Base-by-base conservation (phyloP, 306 rosid species). In the Malus domestica region DNA sequence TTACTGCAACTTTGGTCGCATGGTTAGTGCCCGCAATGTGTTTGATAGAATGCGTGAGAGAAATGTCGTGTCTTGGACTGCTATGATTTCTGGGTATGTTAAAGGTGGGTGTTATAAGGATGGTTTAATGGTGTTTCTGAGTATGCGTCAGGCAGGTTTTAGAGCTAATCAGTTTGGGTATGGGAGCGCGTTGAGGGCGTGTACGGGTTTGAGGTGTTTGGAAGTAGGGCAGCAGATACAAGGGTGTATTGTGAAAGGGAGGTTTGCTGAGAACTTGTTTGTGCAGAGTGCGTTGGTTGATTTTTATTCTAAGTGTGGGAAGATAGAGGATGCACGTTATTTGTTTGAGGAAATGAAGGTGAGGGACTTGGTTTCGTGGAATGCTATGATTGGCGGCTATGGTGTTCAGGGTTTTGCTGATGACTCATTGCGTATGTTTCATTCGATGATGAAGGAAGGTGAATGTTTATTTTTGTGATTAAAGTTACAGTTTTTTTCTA, bases 1-100 rank as follows among this genome's bases (percentile, higher is more conserved):
- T 20, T 79, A 75, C 8, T 11, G 54, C 0, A 70, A 75, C 10
- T 5, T 71, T 25, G 83, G 83, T 16, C 52, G 58, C n/a, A 42
- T 58, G 8, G 66, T 32, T 10, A 32, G 12, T n/a, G 86, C 83
- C 16, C 75, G 68, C 27, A 55, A 46, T 8, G 32, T 83, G 77
- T 83, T 83, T 72, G 78, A 79, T 42, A 35, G 20, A 74, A 83
- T 79, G 83, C 44, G 10, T 12, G 78, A 71, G 3, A 75, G 32
- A 79, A 71, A 32, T 74, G 71, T 83, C 9, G 86, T 83, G 64
- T 83, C 86, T 46, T 83, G 86, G 83, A 83, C 86, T 2, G 80
- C 64, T 10, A 65, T 79, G 86, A 40, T 79, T 70, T 83, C 78
- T 44, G 86, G 83, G 75, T 75, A 75, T 70, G 45, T 80, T 33